These are phyloP conservation scores for Zizania latifolia DNA, from an alignment of 176 grass and related monocot species.

Conservation along the genomic window DNA sequence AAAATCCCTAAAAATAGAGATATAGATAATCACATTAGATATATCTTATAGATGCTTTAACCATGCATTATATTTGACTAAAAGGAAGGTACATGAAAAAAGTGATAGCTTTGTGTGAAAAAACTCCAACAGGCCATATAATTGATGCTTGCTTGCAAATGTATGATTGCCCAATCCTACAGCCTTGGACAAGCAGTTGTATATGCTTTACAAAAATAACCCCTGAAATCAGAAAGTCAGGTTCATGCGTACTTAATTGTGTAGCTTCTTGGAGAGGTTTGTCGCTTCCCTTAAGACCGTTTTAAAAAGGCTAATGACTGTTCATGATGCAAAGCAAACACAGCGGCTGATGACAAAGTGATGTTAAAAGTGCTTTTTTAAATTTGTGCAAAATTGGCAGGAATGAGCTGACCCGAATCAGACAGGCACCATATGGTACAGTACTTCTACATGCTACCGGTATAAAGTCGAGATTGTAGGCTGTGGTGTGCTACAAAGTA, in stretches of 20 bases:
- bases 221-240: neutral
- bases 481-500: neutral
- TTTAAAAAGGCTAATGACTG: constrained; percentile 8
- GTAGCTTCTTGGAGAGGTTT: constrained; percentile 30
- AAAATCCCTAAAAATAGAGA: too few relatives aligned
- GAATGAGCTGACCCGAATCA: constrained; percentile 9
- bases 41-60: too few relatives aligned
- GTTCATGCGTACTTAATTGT: constrained; percentile 9
- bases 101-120: neutral
- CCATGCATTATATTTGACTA: neutral
- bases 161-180: neutral
- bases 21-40: too few relatives aligned
- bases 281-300: constrained; percentile 21
- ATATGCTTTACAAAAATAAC: constrained; percentile 17
- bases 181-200: neutral
- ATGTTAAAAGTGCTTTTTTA: constrained; percentile 10
- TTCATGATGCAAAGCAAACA: neutral
- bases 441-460: neutral
- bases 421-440: neutral
- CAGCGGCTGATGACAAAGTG: neutral
- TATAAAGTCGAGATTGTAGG: constrained; percentile 15
- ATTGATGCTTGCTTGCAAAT: constrained; percentile 5
- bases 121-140: neutral
- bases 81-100: neutral
- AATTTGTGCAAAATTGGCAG: neutral